Conservation (phyloP, 352 stramenopile genomes). For the Phytophthora hibernalis region DNA sequence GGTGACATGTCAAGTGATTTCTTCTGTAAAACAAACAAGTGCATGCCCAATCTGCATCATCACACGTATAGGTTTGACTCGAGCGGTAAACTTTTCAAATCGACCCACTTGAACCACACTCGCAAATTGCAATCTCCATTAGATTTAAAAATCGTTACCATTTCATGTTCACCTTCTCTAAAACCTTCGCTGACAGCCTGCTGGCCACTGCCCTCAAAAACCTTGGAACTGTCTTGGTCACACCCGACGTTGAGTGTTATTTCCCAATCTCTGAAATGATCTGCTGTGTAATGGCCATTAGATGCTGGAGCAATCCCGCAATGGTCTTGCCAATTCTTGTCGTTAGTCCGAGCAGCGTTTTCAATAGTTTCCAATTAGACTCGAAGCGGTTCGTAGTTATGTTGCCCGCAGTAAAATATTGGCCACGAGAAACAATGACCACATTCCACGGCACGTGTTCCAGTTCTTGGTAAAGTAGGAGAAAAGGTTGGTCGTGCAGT, state of each 20-base stretch:
- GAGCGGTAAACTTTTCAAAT: slow-evolving; percentile 13
- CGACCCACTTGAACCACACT: slow-evolving; percentile 17
- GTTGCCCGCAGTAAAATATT: slow-evolving; percentile 18
- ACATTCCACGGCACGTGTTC: slow-evolving; percentile 22
- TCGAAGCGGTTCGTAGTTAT: slow-evolving; percentile 29
- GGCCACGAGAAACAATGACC: slow-evolving; percentile 9
- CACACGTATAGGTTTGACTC: slow-evolving; percentile 1
- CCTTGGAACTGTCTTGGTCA: slow-evolving; percentile 3
- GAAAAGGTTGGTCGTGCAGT: slow-evolving; percentile 10
- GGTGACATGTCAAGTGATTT: too few species aligned
- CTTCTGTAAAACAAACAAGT: too few species aligned
- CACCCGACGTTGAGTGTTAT: not conserved
- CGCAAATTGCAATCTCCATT: slow-evolving; percentile 29
- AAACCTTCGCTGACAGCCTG: not conserved
- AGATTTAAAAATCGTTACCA: slow-evolving; percentile 34
- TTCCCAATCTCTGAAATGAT: slow-evolving; percentile 10
- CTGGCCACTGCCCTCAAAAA: slow-evolving; percentile 6
- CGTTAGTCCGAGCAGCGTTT: slow-evolving; percentile 15
- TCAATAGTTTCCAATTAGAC: slow-evolving; percentile 34
- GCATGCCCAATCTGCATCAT: too few species aligned
- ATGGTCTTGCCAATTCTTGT: slow-evolving; percentile 26
- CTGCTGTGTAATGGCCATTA: slow-evolving; percentile 22
- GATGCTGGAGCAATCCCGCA: slow-evolving; percentile 19
- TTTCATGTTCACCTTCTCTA: slow-evolving; percentile 17
- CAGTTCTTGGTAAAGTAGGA: slow-evolving; percentile 28